Conservation (phyloP, 495 filamentous ascomycete genomes). For the Lophiostoma macrostomum region DNA sequence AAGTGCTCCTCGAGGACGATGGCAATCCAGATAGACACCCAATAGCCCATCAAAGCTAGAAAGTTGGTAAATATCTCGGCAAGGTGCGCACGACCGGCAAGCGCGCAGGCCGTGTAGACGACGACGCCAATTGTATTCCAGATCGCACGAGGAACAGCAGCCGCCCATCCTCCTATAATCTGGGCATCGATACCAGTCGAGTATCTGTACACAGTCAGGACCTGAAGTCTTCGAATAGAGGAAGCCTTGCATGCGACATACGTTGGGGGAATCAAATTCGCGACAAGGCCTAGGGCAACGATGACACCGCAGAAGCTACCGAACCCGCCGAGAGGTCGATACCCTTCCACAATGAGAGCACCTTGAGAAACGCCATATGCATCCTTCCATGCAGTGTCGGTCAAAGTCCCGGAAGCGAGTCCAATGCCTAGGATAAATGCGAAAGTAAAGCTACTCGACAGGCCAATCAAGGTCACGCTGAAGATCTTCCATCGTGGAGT, state of each 20-base stretch:
- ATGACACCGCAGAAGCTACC: slow-evolving; percentile 72
- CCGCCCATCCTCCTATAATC: slow-evolving; percentile 48
- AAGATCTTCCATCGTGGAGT: slow-evolving; percentile 47
- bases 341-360: slow-evolving; percentile 66
- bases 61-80: slow-evolving; percentile 58
- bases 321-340: slow-evolving; percentile 59
- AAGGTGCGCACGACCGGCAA: slow-evolving; percentile 52
- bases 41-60: slow-evolving; percentile 60
- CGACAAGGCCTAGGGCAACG: slow-evolving; percentile 66
- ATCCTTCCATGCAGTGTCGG: slow-evolving; percentile 14
- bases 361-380: slow-evolving; percentile 57
- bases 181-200: slow-evolving; percentile 64
- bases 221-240: neutral
- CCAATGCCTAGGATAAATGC: slow-evolving; percentile 70
- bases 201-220: slow-evolving; percentile 37
- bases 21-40: slow-evolving; percentile 53
- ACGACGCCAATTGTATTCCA: slow-evolving; percentile 51
- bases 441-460: slow-evolving; percentile 51
- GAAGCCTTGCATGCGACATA: slow-evolving; percentile 32
- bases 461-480: slow-evolving; percentile 45
- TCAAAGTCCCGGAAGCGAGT: slow-evolving; percentile 58
- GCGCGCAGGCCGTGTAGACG: slow-evolving; percentile 55
- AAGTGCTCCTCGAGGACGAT: slow-evolving; percentile 54
- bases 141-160: slow-evolving; percentile 49
- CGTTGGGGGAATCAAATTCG: slow-evolving; percentile 66